Percentiles rank a stretch among this genome's conserved stretches.
Evolutionary conservation across 192 early-diverging fungal species (phyloP).

Genomic region (Coemansia sp.): DNA sequence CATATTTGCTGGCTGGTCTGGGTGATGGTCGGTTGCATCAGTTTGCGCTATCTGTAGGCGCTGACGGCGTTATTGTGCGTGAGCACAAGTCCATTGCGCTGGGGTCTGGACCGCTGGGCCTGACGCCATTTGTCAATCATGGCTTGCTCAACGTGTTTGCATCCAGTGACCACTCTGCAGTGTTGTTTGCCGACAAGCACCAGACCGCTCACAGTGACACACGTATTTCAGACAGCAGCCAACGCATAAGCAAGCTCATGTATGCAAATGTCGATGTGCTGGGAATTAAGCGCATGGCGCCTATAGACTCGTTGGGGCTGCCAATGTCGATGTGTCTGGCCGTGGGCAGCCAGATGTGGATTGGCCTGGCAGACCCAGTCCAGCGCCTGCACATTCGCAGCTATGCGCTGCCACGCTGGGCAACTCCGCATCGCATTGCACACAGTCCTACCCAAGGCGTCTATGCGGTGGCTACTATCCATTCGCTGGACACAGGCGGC

Average conservation of each 20-base stretch:
- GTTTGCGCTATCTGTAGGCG: conserved; percentile 46
- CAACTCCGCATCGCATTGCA: conserved; percentile 68
- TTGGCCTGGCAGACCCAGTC: conserved; percentile 78
- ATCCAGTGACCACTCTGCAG: conserved; percentile 77
- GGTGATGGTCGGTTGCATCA: conserved; percentile 84
- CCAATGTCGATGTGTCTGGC: conserved; percentile 66
- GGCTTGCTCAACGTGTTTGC: conserved; percentile 68
- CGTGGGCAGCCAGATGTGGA: conserved; percentile 57
- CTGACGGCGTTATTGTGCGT: conserved; percentile 11
- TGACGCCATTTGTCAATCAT: conserved; percentile 56
- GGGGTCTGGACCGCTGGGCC: conserved; percentile 72
- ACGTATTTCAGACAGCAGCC: neutral
- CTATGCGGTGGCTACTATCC: conserved; percentile 66
- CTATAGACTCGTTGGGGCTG: conserved; percentile 57
- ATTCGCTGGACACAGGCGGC: conserved; percentile 26
- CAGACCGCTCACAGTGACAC: too few species aligned
- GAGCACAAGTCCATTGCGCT: conserved; percentile 68
- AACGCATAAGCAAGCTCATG: conserved; percentile 62
- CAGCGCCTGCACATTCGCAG: conserved; percentile 82
- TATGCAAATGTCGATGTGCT: conserved; percentile 81
- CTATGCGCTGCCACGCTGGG: conserved; percentile 60
- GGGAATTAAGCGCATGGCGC: conserved; percentile 64
- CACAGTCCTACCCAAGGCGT: conserved; percentile 58
- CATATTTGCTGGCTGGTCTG: conserved; percentile 75
- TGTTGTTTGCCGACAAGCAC: conserved; percentile 62